Evolutionary conservation across 129 eudicot genomes (phyloP).

Genomic region (Glebionis coronaria): DNA sequence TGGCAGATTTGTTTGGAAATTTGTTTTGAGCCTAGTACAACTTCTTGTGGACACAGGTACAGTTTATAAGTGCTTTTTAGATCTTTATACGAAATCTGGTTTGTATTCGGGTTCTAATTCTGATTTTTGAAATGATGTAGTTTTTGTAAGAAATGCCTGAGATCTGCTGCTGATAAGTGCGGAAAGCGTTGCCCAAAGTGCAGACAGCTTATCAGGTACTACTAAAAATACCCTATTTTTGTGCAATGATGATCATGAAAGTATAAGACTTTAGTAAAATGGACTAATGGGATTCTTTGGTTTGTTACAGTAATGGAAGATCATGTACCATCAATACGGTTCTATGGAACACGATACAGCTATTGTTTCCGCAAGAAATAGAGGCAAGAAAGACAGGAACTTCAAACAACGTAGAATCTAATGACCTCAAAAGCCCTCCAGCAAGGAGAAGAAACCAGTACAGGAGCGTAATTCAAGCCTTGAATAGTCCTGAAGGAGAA

Average conservation of each 20-base stretch:
- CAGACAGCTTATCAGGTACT: slow-evolving; percentile 91
- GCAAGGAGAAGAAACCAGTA: slow-evolving; percentile 35
- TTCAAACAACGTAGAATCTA: slow-evolving; percentile 19
- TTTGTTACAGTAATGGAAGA: slow-evolving; percentile 63
- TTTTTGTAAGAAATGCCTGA: slow-evolving; percentile 86
- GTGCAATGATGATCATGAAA: neutral
- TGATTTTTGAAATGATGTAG: slow-evolving; percentile 32
- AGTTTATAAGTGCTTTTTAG: neutral
- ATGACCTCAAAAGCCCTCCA: slow-evolving; percentile 35
- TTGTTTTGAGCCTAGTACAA: slow-evolving; percentile 90
- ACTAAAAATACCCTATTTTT: neutral
- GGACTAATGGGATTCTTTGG: slow-evolving; percentile 4
- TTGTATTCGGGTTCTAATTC: neutral
- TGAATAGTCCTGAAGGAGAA: slow-evolving; percentile 39
- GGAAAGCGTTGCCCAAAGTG: slow-evolving; percentile 92
- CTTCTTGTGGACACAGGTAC: slow-evolving; percentile 98
- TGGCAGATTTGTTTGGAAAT: slow-evolving; percentile 91
- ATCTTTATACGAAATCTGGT: neutral
- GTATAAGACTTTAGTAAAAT: neutral
- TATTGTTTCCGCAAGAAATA: slow-evolving; percentile 84
- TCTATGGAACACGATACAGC: slow-evolving; percentile 96
- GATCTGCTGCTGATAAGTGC: slow-evolving; percentile 90
- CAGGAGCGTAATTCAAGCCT: slow-evolving; percentile 30
- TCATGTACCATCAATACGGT: slow-evolving; percentile 85
- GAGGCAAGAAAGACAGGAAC: slow-evolving; percentile 60